Base-by-base conservation (phyloP, 768 basidiomycete genomes). In the Serpula lacrymans region DNA sequence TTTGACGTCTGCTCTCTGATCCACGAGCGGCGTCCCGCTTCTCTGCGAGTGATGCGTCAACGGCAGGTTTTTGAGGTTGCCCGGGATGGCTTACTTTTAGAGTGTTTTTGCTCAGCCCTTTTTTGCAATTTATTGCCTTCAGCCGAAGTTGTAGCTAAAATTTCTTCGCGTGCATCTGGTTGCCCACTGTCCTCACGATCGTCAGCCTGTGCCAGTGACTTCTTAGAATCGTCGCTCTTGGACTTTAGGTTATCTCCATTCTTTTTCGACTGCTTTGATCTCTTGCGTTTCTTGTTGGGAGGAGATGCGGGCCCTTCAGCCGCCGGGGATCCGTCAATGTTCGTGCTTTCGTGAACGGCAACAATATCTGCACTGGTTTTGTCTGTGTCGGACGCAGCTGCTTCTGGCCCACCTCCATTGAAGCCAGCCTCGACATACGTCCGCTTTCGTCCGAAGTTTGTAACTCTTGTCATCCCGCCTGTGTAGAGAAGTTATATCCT, bases 381-480 rank as follows among this genome's bases (percentile, higher is more conserved):
- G 45, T 28, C 14, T 40, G 33, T 11, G 58, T 8, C 12, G 17
- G 21, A n/a, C n/a, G n/a, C 46, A 22, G 34, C 39, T 24, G 45
- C 24, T 43, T 26, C 32, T 26, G 36, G 29, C n/a, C n/a, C n/a
- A n/a, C 53, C 49, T 7, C 50, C 43, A 16, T 57, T 51, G 48
- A 84, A 77, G 0, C 76, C 79, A 11, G 85, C 82, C 45, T 88
- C 70, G 11, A 88, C 47, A 52, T 86, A 78, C 4, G 78, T 82
- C 36, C 87, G 67, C 57, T 89, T 90, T 39, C 74, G 71, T n/a
- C 80, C 82, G 58, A 88, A 72, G 50, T 78, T 80, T 7, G 88
- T 87, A 42, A 80, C 65, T 30, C 87, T 77, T 11, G 87, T 88
- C 87, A 89, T 88, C 37, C 25, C 36, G 32, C 20, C n/a, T n/a